Evolutionary conservation across 345 rosid species (phyloP).

Genomic region (Acer campestre): DNA sequence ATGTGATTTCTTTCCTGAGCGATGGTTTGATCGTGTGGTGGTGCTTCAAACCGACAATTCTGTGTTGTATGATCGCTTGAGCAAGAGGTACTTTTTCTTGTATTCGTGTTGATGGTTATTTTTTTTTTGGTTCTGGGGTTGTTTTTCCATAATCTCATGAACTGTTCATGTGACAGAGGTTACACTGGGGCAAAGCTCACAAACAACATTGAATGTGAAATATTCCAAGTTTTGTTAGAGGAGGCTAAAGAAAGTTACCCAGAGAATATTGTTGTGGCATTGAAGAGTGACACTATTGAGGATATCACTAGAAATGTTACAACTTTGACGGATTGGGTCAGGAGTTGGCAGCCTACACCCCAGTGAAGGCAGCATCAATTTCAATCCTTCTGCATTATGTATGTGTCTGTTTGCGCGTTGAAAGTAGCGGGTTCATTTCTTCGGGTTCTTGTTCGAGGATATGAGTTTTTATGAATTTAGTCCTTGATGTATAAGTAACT

Average conservation of each 20-base stretch:
- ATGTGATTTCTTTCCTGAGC: slow-evolving; percentile 81
- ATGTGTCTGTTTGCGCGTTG: neutral
- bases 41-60: slow-evolving; percentile 88
- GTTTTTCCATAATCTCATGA: neutral
- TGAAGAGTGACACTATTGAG: slow-evolving; percentile 65
- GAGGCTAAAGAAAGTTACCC: slow-evolving; percentile 82
- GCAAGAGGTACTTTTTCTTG: slow-evolving; percentile 53
- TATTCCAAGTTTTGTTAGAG: slow-evolving; percentile 72
- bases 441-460: neutral
- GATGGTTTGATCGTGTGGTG: slow-evolving; percentile 85
- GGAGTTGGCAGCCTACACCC: slow-evolving; percentile 47
- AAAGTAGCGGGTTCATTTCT: neutral
- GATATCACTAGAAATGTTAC: slow-evolving; percentile 66
- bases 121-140: neutral
- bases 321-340: slow-evolving; percentile 61
- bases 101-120: neutral
- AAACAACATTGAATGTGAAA: slow-evolving; percentile 86
- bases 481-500: neutral
- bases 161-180: slow-evolving; percentile 47
- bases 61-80: slow-evolving; percentile 73
- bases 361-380: slow-evolving; percentile 1
- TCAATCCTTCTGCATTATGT: neutral
- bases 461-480: neutral
- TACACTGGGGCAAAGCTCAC: slow-evolving; percentile 67
- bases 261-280: slow-evolving; percentile 55